Conservation (phyloP, 257 asterid genomes). For the Solanum piurae region DNA sequence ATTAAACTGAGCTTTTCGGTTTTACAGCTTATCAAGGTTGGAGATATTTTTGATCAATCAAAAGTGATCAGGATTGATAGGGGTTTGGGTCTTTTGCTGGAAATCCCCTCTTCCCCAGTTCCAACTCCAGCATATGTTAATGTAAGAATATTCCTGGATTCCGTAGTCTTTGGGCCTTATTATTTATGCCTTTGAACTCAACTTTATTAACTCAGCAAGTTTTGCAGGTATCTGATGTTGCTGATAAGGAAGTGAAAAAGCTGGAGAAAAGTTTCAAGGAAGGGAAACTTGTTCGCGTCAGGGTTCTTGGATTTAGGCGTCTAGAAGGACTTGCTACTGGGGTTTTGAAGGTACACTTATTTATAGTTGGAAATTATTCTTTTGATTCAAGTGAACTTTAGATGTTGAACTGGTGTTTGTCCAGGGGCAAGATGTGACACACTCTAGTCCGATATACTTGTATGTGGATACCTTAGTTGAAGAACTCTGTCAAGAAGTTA, state of each 20-base stretch:
- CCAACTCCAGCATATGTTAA: slow-evolving; percentile 86
- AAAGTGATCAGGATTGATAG: slow-evolving; percentile 81
- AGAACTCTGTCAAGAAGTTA: not conserved
- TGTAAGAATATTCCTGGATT: slow-evolving; percentile 34
- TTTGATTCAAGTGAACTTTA: not conserved
- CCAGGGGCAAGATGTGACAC: not conserved
- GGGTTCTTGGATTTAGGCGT: slow-evolving; percentile 80
- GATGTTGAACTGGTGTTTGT: not conserved
- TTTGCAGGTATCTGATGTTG: slow-evolving; percentile 55
- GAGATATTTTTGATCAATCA: slow-evolving; percentile 77
- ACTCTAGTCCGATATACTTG: not conserved
- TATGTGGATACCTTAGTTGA: not conserved
- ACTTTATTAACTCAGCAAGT: slow-evolving; percentile 1
- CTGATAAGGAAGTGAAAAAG: slow-evolving; percentile 69
- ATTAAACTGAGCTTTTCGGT: slow-evolving; percentile 1
- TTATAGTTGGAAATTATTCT: not conserved
- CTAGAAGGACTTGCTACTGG: slow-evolving; percentile 95
- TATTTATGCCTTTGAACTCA: not conserved
- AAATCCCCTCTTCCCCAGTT: slow-evolving; percentile 61
- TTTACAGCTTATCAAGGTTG: slow-evolving; percentile 71
- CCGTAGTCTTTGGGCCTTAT: not conserved
- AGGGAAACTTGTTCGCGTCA: slow-evolving; percentile 65
- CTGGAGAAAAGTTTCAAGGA: slow-evolving; percentile 76
- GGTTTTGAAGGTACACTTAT: slow-evolving; percentile 48
- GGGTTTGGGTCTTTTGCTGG: slow-evolving; percentile 73